These are phyloP conservation scores for Casuarina equisetifolia DNA, from an alignment of 306 rosid genomes.

Conservation along the genomic window DNA sequence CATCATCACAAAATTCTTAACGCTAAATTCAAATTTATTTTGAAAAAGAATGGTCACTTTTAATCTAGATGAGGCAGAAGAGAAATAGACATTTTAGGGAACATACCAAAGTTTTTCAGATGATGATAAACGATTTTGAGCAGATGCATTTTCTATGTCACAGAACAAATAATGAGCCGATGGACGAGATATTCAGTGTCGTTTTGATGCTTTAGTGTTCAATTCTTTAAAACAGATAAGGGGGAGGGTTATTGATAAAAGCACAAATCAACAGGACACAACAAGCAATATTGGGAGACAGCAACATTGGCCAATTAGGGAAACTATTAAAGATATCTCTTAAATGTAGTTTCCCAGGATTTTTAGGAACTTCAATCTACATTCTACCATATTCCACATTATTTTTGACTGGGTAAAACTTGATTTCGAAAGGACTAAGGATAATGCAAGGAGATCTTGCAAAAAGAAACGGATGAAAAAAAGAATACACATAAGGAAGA, in stretches of 20 bases:
- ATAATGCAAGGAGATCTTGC: not conserved
- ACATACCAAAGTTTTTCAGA: not conserved
- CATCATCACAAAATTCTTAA: not conserved
- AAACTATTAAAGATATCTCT: not conserved
- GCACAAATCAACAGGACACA: not conserved
- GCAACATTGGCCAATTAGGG: not conserved
- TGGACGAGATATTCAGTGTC: not conserved
- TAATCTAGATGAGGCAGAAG: not conserved
- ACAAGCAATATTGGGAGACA: not conserved
- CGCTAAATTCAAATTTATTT: not conserved
- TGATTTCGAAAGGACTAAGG: not conserved
- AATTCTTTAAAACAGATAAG: too few relatives aligned
- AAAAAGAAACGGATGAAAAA: too few relatives aligned
- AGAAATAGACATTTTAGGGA: not conserved
- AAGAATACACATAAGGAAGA: not conserved
- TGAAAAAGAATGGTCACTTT: not conserved
- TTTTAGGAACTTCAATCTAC: not conserved
- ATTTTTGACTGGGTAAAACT: not conserved
- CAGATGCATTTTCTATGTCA: not conserved
- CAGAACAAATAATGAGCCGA: not conserved
- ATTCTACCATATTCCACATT: not conserved
- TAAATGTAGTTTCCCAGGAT: not conserved
- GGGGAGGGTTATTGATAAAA: not conserved
- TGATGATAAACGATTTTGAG: not conserved
- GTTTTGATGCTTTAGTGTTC: not conserved